Evolutionary conservation across 306 rosid genomes (phyloP).

Genomic region (Pachyrhizus erosus): DNA sequence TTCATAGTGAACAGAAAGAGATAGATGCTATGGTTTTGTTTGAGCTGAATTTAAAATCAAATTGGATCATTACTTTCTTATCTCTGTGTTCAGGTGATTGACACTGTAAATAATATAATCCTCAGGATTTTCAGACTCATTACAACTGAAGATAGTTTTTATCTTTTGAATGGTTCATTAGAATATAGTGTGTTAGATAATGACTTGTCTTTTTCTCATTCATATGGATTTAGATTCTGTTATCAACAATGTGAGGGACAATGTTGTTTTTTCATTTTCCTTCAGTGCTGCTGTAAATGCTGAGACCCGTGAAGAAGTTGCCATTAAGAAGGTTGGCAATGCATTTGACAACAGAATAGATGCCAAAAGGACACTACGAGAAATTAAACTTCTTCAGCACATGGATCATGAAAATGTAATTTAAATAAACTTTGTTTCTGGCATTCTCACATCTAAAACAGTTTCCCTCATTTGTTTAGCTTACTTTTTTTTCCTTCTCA

Average conservation of each 20-base stretch:
- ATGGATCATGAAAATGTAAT: slow-evolving; percentile 96
- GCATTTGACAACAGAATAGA: slow-evolving; percentile 97
- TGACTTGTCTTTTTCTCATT: slow-evolving; percentile 14
- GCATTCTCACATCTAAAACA: background rate
- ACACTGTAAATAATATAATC: background rate
- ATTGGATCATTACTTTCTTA: background rate
- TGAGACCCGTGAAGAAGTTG: slow-evolving; percentile 89
- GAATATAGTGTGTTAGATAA: slow-evolving; percentile 32
- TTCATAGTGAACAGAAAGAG: background rate
- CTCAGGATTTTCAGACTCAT: slow-evolving; percentile 19
- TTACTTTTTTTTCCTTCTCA: background rate
- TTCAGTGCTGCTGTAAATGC: slow-evolving; percentile 88
- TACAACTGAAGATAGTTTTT: slow-evolving; percentile 6
- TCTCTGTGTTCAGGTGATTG: background rate
- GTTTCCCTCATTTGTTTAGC: slow-evolving; percentile 20
- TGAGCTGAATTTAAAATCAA: background rate
- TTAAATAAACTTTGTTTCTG: slow-evolving; percentile 35
- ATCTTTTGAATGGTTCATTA: slow-evolving; percentile 28
- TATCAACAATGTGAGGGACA: slow-evolving; percentile 45
- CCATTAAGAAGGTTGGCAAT: slow-evolving; percentile 97
- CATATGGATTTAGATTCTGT: slow-evolving; percentile 44
- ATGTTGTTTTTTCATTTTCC: slow-evolving; percentile 44
- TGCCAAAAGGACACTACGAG: slow-evolving; percentile 93
- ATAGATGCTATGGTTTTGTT: slow-evolving; percentile 7
- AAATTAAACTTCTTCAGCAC: slow-evolving; percentile 93